Conservation (phyloP, 164 flowering plant species). For the Magnolia officinalis region DNA sequence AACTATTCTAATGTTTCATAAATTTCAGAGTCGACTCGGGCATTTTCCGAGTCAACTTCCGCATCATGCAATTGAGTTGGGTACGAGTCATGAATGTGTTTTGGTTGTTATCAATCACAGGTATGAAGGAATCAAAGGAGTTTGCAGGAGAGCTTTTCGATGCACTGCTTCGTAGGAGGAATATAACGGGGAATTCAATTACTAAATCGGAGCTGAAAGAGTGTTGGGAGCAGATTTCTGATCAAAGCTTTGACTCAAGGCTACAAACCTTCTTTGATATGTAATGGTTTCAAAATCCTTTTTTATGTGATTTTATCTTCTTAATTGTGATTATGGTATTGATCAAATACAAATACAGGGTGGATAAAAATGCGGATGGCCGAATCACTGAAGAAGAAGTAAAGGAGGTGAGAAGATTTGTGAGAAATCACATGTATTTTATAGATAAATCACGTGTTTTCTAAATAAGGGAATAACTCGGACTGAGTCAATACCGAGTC, state of each 20-base stretch:
- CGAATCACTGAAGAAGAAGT: slow-evolving; percentile 73
- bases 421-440: no score
- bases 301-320: neutral
- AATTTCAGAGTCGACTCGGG: no score
- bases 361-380: slow-evolving; percentile 81
- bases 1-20: no score
- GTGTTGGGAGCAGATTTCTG: slow-evolving; percentile 63
- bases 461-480: neutral
- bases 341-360: slow-evolving; percentile 39
- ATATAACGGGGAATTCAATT: slow-evolving; percentile 33
- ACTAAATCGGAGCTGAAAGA: slow-evolving; percentile 39
- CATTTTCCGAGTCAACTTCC: no score
- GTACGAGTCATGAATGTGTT: neutral
- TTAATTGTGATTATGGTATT: neutral
- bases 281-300: slow-evolving; percentile 21
- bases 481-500: slow-evolving; percentile 3
- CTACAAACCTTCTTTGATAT: slow-evolving; percentile 70
- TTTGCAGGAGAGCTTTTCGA: slow-evolving; percentile 54
- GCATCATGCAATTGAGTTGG: neutral
- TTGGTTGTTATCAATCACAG: slow-evolving; percentile 17
- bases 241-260: slow-evolving; percentile 65
- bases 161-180: slow-evolving; percentile 47
- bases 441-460: no score
- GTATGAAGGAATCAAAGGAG: slow-evolving; percentile 60
- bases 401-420: slow-evolving; percentile 44